Evolutionary conservation across 108 stramenopile species (phyloP).

Genomic region (Asterionellopsis glacialis): DNA sequence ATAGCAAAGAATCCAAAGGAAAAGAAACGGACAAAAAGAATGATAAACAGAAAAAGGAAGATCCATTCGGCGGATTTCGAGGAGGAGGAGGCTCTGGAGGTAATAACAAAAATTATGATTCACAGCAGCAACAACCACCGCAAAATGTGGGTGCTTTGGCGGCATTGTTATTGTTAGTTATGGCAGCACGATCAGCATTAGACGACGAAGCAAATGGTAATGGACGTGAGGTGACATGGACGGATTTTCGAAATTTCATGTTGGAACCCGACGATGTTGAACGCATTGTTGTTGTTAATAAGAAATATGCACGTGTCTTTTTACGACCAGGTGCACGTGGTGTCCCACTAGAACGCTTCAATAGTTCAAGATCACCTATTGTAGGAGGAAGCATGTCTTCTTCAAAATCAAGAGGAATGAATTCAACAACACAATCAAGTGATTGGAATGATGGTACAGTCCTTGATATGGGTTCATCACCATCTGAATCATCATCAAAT

Average conservation of each 20-base stretch:
- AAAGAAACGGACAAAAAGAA: too few relatives aligned
- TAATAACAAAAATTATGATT: slow-evolving; percentile 31
- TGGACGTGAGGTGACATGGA: slow-evolving; percentile 84
- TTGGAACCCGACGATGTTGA: slow-evolving; percentile 84
- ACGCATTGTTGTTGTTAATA: slow-evolving; percentile 88
- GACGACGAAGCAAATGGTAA: slow-evolving; percentile 48
- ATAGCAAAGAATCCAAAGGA: slow-evolving; percentile 13
- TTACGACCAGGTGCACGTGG: slow-evolving; percentile 47
- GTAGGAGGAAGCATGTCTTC: background rate
- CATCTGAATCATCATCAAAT: background rate
- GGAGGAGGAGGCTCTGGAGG: background rate
- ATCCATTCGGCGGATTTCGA: background rate
- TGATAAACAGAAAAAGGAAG: too few relatives aligned
- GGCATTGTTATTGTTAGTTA: slow-evolving; percentile 44
- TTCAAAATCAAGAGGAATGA: background rate
- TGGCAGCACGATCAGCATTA: slow-evolving; percentile 45
- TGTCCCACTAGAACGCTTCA: slow-evolving; percentile 11
- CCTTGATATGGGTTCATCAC: slow-evolving; percentile 33
- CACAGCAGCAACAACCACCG: slow-evolving; percentile 28
- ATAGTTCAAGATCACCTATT: background rate
- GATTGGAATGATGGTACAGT: slow-evolving; percentile 46
- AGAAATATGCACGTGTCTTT: slow-evolving; percentile 74
- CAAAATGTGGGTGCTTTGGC: slow-evolving; percentile 51
- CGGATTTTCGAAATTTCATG: slow-evolving; percentile 81
- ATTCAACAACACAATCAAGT: slow-evolving; percentile 12